Evolutionary conservation across 202 grass and related monocot species (phyloP), one percentile per base, ranked within the genome.

Genomic region (Bolboschoenoplectus hybrid): DNA sequence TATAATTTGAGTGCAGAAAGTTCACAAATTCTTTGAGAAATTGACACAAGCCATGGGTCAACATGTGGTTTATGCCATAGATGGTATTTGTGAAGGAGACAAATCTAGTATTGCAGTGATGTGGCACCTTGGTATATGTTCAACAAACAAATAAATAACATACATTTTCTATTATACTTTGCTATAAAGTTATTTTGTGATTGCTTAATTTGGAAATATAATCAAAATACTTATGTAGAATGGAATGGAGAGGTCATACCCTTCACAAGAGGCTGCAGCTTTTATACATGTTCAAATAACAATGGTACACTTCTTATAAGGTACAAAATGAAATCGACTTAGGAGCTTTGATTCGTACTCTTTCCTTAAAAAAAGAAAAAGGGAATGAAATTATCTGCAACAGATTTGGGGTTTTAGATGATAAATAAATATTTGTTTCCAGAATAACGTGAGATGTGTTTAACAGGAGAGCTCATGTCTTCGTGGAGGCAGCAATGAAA

Each of bases 41-140:
- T 67, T 97, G 53, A 93, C 92, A 86, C 40, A 65, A 53, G 87
- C 82, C 64, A 97, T 97, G 95, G 91, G 95, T 86, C 50, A 87
- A 38, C 83, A 95, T 50, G 89, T 85, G 81, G 89, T 85, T 81
- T 98, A 95, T 64, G 88, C 56, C 49, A 86, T 93, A 9, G 91
- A 95, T 55, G 79, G 73, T 53, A 71, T 98, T 63, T 93, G 63
- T 63, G 91, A 91, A 74, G 95, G 93, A 62, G 79, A 69, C 35
- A 72, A 87, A 19, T 72, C 82, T 40, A 87, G 63, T 2, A 53
- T 84, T 79, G 90, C 89, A 67, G 91, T 93, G 84, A 66, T 88
- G 69, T 98, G 95, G 95, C 95, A 95, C 81, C 90, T 98, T 81
- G 92, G 95, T 97, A 93, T 85, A 84, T 85, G 65, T 63, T 6